phyloP scores from a whole-genome alignment of 2,329 filamentous ascomycete genomes.

The Ustulina deusta region DNA sequence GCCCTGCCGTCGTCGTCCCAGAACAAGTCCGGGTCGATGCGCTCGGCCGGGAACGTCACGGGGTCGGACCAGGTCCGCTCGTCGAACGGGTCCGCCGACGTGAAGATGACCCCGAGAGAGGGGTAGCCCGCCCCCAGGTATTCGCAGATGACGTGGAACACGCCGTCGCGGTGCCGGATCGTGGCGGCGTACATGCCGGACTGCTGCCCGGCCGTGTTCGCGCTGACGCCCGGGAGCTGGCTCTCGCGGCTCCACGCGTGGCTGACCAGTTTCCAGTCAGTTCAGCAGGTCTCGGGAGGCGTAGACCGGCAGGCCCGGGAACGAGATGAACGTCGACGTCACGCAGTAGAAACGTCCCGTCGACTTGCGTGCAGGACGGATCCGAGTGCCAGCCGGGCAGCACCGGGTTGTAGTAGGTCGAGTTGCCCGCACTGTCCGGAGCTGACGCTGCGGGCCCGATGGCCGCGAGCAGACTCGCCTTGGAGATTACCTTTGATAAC shows the following conservation, averaged over 20 bases:
- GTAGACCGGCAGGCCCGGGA: conserved; percentile 65
- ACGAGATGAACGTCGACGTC: conserved; percentile 64
- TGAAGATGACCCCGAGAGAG: conserved; percentile 52
- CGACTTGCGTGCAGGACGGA: conserved; percentile 54
- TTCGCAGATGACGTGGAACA: conserved; percentile 51
- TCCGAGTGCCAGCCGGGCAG: conserved; percentile 64
- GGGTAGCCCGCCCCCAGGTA: conserved; percentile 42
- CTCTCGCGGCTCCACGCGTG: conserved; percentile 57
- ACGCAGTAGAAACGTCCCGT: conserved; percentile 64
- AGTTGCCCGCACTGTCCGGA: conserved; percentile 31
- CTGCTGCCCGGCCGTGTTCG: conserved; percentile 49
- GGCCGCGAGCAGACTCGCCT: conserved; percentile 18
- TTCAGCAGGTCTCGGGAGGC: conserved; percentile 63
- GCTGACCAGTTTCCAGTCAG: conserved; percentile 62
- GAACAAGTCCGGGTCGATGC: conserved; percentile 58
- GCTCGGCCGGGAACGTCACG: conserved; percentile 48
- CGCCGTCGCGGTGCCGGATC: conserved; percentile 48
- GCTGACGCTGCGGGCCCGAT: conserved; percentile 12
- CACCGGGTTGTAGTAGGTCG: conserved; percentile 57
- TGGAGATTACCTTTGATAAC: conserved; percentile 7
- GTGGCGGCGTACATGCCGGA: conserved; percentile 53
- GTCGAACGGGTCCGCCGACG: conserved; percentile 55
- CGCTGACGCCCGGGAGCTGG: conserved; percentile 55
- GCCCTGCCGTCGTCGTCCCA: conserved; percentile 55
- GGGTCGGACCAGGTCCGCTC: conserved; percentile 57